Conservation (phyloP, 805 yeast genomes). For the Grigorovia transvaalensis region DNA sequence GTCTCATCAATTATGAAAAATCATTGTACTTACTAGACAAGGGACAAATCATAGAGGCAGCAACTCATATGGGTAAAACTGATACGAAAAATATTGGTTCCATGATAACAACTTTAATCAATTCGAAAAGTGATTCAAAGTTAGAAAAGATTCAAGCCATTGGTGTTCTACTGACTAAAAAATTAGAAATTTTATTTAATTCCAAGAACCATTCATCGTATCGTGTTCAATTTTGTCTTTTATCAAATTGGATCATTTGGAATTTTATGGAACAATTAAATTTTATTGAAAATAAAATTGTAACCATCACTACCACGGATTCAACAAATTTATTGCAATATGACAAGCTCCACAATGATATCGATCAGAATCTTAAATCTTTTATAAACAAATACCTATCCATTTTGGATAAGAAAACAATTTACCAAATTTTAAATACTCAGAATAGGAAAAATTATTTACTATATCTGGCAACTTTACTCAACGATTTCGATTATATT, state of each 20-base stretch:
- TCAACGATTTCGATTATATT: slow-evolving; percentile 60
- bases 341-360: neutral
- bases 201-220: slow-evolving; percentile 2
- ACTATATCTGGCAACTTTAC: slow-evolving; percentile 53
- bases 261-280: neutral
- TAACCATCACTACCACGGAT: neutral
- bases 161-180: slow-evolving; percentile 34
- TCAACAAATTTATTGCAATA: neutral
- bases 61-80: slow-evolving; percentile 44
- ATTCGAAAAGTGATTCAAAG: slow-evolving; percentile 8
- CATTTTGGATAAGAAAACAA: slow-evolving; percentile 51
- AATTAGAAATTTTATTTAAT: slow-evolving; percentile 29
- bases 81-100: slow-evolving; percentile 62
- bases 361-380: neutral
- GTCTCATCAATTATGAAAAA: slow-evolving; percentile 41
- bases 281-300: neutral
- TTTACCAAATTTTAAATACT: slow-evolving; percentile 59
- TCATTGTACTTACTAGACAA: slow-evolving; percentile 38
- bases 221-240: neutral
- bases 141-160: neutral
- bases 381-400: neutral
- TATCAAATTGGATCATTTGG: slow-evolving; percentile 1
- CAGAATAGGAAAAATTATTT: slow-evolving; percentile 58
- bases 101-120: neutral
- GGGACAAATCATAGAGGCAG: slow-evolving; percentile 32